Conservation (phyloP, 2,329 filamentous ascomycete genomes). For the Endothia cerciana region DNA sequence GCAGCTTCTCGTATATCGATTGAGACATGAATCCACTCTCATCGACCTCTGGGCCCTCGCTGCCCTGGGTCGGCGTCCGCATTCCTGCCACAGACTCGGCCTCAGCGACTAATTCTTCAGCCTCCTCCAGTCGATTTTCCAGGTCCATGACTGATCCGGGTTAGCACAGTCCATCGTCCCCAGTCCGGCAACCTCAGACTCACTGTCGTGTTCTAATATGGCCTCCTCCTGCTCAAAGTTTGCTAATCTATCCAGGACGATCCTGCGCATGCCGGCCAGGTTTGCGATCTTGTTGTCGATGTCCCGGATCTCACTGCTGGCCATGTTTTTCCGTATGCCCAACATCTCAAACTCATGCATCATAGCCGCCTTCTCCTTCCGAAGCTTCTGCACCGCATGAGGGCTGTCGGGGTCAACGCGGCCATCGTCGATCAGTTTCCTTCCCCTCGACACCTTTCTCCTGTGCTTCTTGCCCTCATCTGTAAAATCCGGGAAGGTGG, state of each 20-base stretch:
- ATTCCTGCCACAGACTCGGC: constrained; percentile 59
- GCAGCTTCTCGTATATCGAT: constrained; percentile 93
- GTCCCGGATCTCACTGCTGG: constrained; percentile 91
- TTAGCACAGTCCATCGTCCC: constrained; percentile 36
- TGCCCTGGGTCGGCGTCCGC: constrained; percentile 50
- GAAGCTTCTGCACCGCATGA: constrained; percentile 72
- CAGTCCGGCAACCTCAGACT: constrained; percentile 40
- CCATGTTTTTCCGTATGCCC: constrained; percentile 94
- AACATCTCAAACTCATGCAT: constrained; percentile 90
- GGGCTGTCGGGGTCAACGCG: constrained; percentile 59
- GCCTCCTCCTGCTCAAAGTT: constrained; percentile 88
- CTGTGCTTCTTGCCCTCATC: constrained; percentile 74
- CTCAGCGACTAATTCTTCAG: constrained; percentile 62
- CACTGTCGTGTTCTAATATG: constrained; percentile 85
- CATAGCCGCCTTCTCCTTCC: constrained; percentile 78
- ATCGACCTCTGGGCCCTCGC: constrained; percentile 52
- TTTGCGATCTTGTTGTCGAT: constrained; percentile 98
- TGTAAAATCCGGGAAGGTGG: constrained; percentile 73
- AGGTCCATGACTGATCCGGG: constrained; percentile 61
- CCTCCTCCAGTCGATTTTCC: constrained; percentile 64
- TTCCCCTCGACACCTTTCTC: constrained; percentile 71
- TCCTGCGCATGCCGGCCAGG: constrained; percentile 87
- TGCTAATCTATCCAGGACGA: constrained; percentile 85
- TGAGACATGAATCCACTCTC: constrained; percentile 86
- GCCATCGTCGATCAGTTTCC: constrained; percentile 74